phyloP scores from a whole-genome alignment of 2,329 filamentous ascomycete species.

The Trichoderma endophyticum region DNA sequence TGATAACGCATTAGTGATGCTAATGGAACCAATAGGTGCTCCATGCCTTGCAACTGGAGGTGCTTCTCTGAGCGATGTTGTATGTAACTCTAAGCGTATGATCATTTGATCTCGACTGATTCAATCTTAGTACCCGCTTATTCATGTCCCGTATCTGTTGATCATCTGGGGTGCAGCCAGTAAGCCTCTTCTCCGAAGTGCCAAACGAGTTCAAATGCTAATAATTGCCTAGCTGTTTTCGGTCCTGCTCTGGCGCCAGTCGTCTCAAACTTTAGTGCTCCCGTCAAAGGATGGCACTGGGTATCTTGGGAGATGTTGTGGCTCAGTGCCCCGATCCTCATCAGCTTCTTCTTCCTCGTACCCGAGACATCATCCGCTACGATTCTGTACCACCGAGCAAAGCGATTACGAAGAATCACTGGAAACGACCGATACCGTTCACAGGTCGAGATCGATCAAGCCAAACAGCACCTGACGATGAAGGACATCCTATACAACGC shows the following conservation, averaged over 20 bases:
- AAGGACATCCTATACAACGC: background rate
- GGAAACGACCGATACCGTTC: background rate
- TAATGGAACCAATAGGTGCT: background rate
- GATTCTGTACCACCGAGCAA: background rate
- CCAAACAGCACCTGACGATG: background rate
- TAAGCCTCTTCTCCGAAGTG: background rate
- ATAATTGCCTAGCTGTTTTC: background rate
- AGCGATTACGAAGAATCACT: background rate
- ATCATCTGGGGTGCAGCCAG: background rate
- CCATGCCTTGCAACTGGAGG: background rate
- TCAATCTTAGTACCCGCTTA: background rate
- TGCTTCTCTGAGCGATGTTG: background rate
- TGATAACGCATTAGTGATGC: background rate
- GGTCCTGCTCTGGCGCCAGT: background rate
- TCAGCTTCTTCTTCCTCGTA: background rate
- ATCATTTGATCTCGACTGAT: background rate
- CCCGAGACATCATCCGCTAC: background rate
- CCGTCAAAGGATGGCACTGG: background rate
- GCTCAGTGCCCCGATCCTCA: background rate
- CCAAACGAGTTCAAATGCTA: background rate
- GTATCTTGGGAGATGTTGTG: background rate
- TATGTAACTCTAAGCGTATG: background rate
- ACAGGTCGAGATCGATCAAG: background rate
- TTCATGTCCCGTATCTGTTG: background rate
- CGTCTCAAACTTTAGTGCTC: background rate